Percentiles rank a stretch among this genome's conserved stretches.
phyloP scores from a whole-genome alignment of 768 basidiomycete species.

The Auricularia auricula-judae region DNA sequence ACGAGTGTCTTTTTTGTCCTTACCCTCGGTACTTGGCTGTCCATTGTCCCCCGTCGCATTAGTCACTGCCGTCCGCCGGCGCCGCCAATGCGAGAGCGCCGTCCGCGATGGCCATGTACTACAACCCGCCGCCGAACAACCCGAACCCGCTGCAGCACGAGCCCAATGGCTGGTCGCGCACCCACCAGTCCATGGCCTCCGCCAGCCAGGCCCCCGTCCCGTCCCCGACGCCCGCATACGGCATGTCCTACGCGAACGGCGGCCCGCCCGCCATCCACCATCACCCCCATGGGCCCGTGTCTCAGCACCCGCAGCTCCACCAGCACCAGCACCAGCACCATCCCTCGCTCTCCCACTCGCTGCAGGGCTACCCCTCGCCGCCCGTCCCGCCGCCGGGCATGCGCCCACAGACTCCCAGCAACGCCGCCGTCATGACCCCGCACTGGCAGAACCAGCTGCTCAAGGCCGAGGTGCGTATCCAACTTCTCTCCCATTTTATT shows the following conservation, averaged over 20 bases:
- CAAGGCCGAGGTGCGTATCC: constrained; percentile 73
- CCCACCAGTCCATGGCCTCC: constrained; percentile 38
- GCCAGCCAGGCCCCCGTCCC: constrained; percentile 44
- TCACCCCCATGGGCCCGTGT: constrained; percentile 47
- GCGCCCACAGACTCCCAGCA: constrained; percentile 30
- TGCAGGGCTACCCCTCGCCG: constrained; percentile 50
- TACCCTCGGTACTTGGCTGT: background rate
- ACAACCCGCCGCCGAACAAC: constrained; percentile 1
- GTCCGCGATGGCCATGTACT: constrained; percentile 6
- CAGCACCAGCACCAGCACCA: constrained; percentile 67
- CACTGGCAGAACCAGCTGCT: constrained; percentile 93
- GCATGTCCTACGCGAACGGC: constrained; percentile 59
- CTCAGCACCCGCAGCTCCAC: constrained; percentile 33
- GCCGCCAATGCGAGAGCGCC: background rate
- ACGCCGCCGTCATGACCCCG: constrained; percentile 43
- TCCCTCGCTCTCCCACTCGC: constrained; percentile 55
- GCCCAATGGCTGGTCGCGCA: constrained; percentile 59
- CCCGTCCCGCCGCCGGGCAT: constrained; percentile 50
- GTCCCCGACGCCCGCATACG: constrained; percentile 63
- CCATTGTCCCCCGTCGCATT: too few species aligned
- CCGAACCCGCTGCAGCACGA: constrained; percentile 40
- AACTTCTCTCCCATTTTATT: constrained; percentile 5
- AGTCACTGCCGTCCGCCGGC: background rate
- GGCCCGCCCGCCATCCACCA: constrained; percentile 39
- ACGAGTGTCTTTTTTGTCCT: background rate